Base-by-base conservation (phyloP, 129 eudicot species). In the Flaveria linearis region DNA sequence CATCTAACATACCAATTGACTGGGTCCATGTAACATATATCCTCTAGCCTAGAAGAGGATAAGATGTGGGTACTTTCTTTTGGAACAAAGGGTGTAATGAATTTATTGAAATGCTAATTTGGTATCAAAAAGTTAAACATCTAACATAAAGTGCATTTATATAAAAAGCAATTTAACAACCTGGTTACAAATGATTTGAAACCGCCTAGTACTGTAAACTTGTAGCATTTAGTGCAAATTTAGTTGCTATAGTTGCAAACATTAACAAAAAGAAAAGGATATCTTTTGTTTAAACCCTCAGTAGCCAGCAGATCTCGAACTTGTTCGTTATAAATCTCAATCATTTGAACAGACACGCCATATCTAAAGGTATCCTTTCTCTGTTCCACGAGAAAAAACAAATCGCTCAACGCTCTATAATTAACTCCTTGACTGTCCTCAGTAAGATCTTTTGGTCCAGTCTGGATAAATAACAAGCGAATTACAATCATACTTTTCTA, bases 311-410 rank as follows among this genome's bases (percentile, higher is more conserved):
- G 99, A 76, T 95, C 99, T 45, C 97, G 89, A 76, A 95, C 99
- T 91, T 91, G 99, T 82, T 95, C 99, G 15, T 95, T 91, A 67
- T 95, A 95, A 58, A 95, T 95, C 85, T 95, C 99, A 71, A 95
- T 95, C 99, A 95, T 95, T 81, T 95, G 99, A 58, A 95, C 99
- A 78, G 96, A 90, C 67, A 95, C 92, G 26, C 91, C 96, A 72
- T 95, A 95, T 47, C 73, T 79, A 84, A 95, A 82, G 47, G 92
- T 86, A 67, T 89, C 89, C 83, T 81, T 87, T 73, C 99, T 91
- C 78, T 91, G 94, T 76, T 89, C 89, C 5, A 95, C 90, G 11
- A 95, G 89, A 68, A 81, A 84, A 84, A 95, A 95, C 68, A 95
- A 81, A 84, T 95, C 96, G 26, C 90, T 78, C 72, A 95, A 85